Percentiles rank a stretch among this genome's conserved stretches.
phyloP scores from a whole-genome alignment of 108 stramenopile genomes.

The Epithemia pelagica region DNA sequence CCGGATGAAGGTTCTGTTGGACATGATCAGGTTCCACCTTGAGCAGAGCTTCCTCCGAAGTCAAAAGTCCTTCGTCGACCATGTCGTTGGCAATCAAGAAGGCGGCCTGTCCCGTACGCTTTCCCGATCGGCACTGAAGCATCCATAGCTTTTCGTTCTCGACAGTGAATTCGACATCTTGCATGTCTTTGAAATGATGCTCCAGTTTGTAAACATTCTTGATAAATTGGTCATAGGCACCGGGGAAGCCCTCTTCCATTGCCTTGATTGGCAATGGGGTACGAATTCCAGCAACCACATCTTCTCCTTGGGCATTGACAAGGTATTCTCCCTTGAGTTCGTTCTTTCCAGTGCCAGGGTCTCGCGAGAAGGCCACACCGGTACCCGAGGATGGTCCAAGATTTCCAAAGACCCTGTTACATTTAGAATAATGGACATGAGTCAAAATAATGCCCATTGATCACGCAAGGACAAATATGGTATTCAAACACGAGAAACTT shows the following conservation, averaged over 20 bases:
- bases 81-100: slow-evolving; percentile 77
- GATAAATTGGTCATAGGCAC: slow-evolving; percentile 70
- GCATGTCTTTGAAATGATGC: slow-evolving; percentile 81
- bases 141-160: slow-evolving; percentile 87
- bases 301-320: slow-evolving; percentile 87
- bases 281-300: slow-evolving; percentile 85
- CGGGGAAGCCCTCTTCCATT: slow-evolving; percentile 68
- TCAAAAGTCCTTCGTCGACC: slow-evolving; percentile 68
- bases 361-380: slow-evolving; percentile 82
- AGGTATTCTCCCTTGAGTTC: slow-evolving; percentile 81
- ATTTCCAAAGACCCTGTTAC: slow-evolving; percentile 73
- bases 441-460: too few species aligned
- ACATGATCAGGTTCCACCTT: slow-evolving; percentile 77
- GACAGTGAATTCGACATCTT: slow-evolving; percentile 90
- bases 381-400: slow-evolving; percentile 69
- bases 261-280: slow-evolving; percentile 70
- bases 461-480: too few species aligned
- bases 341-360: slow-evolving; percentile 65
- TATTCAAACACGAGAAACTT: not conserved
- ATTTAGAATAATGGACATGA: too few species aligned
- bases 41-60: slow-evolving; percentile 65
- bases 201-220: slow-evolving; percentile 71
- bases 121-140: slow-evolving; percentile 81
- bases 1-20: slow-evolving; percentile 79
- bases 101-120: slow-evolving; percentile 79